These are phyloP conservation scores for Echria macrotheca DNA, from an alignment of 495 filamentous ascomycete genomes.

Conservation along the genomic window DNA sequence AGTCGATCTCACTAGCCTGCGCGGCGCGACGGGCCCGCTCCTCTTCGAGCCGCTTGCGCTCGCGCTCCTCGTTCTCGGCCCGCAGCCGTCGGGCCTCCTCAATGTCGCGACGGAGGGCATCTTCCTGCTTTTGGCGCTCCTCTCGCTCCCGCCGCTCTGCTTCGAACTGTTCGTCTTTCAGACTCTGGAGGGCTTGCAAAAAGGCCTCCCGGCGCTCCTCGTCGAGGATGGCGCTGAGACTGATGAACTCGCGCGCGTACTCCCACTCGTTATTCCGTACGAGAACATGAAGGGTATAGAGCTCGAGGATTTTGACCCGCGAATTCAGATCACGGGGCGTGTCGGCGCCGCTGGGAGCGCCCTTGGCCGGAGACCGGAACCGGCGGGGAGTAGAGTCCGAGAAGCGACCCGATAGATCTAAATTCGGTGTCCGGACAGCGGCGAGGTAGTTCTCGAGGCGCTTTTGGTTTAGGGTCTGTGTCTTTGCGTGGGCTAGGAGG, in stretches of 20 bases:
- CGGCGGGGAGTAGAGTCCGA: slow-evolving; percentile 24
- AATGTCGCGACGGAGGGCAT: slow-evolving; percentile 52
- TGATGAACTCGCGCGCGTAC: slow-evolving; percentile 86
- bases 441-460: slow-evolving; percentile 88
- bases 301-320: slow-evolving; percentile 82
- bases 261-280: slow-evolving; percentile 91
- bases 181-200: slow-evolving; percentile 65
- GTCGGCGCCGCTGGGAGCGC: slow-evolving; percentile 52
- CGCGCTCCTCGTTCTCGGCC: slow-evolving; percentile 50
- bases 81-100: slow-evolving; percentile 50
- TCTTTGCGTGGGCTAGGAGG: slow-evolving; percentile 76
- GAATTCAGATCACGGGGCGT: slow-evolving; percentile 72
- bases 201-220: slow-evolving; percentile 88
- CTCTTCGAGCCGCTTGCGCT: slow-evolving; percentile 42
- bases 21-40: slow-evolving; percentile 35
- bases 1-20: slow-evolving; percentile 33
- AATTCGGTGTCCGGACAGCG: slow-evolving; percentile 60
- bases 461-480: slow-evolving; percentile 76
- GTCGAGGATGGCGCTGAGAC: slow-evolving; percentile 74
- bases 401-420: slow-evolving; percentile 59
- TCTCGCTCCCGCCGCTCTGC: slow-evolving; percentile 57
- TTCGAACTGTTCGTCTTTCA: slow-evolving; percentile 66
- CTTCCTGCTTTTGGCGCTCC: slow-evolving; percentile 56
- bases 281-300: slow-evolving; percentile 90
- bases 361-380: slow-evolving; percentile 31